Percentiles rank a stretch among this genome's conserved stretches.
Evolutionary conservation across 441 rosid genomes (phyloP).

Genomic region (Adansonia gregorii): DNA sequence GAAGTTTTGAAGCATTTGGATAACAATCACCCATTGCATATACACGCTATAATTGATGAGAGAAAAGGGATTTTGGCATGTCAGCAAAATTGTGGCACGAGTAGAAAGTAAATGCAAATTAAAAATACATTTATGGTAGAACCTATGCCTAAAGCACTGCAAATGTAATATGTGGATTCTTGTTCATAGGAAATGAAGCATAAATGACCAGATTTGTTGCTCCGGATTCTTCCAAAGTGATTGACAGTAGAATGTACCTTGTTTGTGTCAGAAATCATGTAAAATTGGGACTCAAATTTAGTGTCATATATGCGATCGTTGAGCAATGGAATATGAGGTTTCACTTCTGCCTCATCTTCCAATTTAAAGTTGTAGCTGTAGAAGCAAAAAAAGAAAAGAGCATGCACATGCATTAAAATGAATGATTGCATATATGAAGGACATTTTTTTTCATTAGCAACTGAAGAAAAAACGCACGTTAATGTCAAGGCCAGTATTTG

Average conservation of each 20-base stretch:
- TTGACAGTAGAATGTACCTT: constrained; percentile 57
- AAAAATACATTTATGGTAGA: constrained; percentile 10
- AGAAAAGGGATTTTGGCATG: constrained; percentile 23
- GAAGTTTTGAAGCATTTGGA: constrained; percentile 83
- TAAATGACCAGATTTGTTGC: background rate
- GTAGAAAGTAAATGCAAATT: background rate
- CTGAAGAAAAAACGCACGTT: constrained; percentile 56
- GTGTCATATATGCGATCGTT: constrained; percentile 96
- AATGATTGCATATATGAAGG: constrained; percentile 1
- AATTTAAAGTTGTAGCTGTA: constrained; percentile 91
- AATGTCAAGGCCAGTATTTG: constrained; percentile 87
- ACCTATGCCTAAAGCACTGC: constrained; percentile 12
- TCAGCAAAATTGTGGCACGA: constrained; percentile 24
- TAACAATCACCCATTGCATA: constrained; percentile 88
- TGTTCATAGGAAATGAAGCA: constrained; percentile 7
- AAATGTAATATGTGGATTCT: background rate
- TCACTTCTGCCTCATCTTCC: constrained; percentile 90
- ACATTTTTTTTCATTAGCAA: constrained; percentile 2
- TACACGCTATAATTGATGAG: constrained; percentile 60
- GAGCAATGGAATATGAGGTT: constrained; percentile 86
- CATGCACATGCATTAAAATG: background rate
- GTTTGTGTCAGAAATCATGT: constrained; percentile 87
- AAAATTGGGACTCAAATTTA: constrained; percentile 96
- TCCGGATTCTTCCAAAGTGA: constrained; percentile 14
- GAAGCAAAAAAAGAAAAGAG: constrained; percentile 23